Conservation (phyloP, 805 yeast species). For the Nakazawaea ernobii region DNA sequence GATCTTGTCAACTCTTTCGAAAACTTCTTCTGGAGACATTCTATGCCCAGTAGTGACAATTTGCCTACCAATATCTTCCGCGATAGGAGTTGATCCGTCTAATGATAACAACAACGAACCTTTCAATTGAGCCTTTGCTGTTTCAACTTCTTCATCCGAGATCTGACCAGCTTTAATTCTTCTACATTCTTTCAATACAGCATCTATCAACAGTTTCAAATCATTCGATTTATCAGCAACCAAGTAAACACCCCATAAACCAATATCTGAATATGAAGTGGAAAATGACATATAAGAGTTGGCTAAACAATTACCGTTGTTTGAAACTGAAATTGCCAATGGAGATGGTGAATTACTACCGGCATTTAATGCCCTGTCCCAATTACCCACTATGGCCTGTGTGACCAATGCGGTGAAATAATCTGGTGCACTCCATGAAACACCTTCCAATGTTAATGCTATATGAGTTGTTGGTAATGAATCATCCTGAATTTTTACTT, state of each 20-base stretch:
- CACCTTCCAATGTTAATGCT: slow-evolving; percentile 96
- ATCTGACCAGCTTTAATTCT: slow-evolving; percentile 75
- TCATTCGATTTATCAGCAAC: slow-evolving; percentile 73
- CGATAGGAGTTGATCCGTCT: slow-evolving; percentile 93
- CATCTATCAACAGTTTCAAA: slow-evolving; percentile 63
- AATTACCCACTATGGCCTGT: slow-evolving; percentile 93
- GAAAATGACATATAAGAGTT: slow-evolving; percentile 96
- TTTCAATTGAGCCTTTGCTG: slow-evolving; percentile 91
- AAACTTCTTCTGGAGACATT: slow-evolving; percentile 68
- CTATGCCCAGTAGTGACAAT: slow-evolving; percentile 88
- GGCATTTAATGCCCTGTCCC: slow-evolving; percentile 91
- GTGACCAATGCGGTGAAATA: slow-evolving; percentile 94
- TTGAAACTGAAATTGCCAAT: slow-evolving; percentile 57
- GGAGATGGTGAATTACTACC: slow-evolving; percentile 85
- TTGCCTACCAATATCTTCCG: slow-evolving; percentile 97
- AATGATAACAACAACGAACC: slow-evolving; percentile 84
- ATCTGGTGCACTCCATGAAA: slow-evolving; percentile 94
- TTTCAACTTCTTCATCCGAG: slow-evolving; percentile 79
- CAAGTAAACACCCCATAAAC: slow-evolving; percentile 94
- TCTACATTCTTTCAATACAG: slow-evolving; percentile 82
- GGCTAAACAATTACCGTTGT: slow-evolving; percentile 63
- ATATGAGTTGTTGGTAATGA: slow-evolving; percentile 85
- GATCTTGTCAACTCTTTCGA: slow-evolving; percentile 69
- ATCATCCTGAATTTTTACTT: slow-evolving; percentile 75
- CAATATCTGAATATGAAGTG: slow-evolving; percentile 95